These are phyloP conservation scores for Akanthomyces lecanii DNA, from an alignment of 2,329 filamentous ascomycete species.

Conservation along the genomic window DNA sequence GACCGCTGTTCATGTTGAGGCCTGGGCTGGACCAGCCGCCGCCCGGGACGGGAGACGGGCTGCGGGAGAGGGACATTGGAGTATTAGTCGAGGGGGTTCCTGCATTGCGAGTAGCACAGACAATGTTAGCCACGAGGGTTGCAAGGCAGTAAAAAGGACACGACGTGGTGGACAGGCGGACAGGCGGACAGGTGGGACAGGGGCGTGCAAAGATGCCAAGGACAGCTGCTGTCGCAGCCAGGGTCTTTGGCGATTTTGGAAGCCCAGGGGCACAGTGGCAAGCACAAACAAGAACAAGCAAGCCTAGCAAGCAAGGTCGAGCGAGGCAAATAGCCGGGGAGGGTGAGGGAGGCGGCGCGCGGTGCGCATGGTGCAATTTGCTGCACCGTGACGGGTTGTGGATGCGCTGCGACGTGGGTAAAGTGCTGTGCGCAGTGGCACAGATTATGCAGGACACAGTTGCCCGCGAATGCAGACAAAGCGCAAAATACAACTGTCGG, in stretches of 20 bases:
- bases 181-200: background rate
- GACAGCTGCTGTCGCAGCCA: background rate
- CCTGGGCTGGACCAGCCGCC: constrained; percentile 88
- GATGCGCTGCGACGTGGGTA: constrained; percentile 9
- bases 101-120: constrained; percentile 28
- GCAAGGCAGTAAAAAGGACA: background rate
- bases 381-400: constrained; percentile 3
- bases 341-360: background rate
- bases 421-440: constrained; percentile 1
- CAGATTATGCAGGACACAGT: background rate
- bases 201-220: background rate
- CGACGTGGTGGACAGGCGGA: background rate
- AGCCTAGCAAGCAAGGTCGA: background rate
- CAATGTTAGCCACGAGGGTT: constrained; percentile 24
- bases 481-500: background rate
- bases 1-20: constrained; percentile 67
- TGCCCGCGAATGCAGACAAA: background rate
- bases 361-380: background rate
- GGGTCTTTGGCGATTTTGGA: background rate
- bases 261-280: background rate
- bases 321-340: background rate
- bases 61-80: constrained; percentile 80
- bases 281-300: constrained; percentile 3
- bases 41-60: constrained; percentile 76
- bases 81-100: constrained; percentile 50